Base-by-base conservation (phyloP, 2,329 filamentous ascomycete genomes). In the Diaporthe citriasiana region DNA sequence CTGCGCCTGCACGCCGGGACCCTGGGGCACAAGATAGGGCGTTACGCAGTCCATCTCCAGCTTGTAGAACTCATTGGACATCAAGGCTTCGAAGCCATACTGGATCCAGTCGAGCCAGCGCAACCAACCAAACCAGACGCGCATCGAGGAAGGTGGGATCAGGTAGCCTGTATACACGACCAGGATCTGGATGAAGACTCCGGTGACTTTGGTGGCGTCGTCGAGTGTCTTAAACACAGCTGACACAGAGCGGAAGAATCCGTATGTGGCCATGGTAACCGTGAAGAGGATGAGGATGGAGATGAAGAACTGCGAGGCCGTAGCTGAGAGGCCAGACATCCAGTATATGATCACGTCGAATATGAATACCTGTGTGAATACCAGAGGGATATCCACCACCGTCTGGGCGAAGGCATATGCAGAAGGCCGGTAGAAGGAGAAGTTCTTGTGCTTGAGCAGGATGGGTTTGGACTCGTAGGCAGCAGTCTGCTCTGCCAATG, bases 1-100 rank as follows among this genome's bases (percentile, higher is more conserved):
- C 17, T 71, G 45, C 19, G n/a, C 17, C 19, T 63, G 17, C 5
- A 45, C 45, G 2, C 83, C 83, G 0, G 85, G 82, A 0, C 89
- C 88, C 65, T 80, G 85, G 0, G 89, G 89, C 4, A 91, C 83
- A 8, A 91, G 80, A 74, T 88, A 89, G 38, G 75, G 76, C 3
- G 82, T 84, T 4, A 86, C 85, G 73, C 89, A 91, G 1, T 84
- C 82, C 25, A 91, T 86, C 2, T 78, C 84, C 78, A 92, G 83
- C 45, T 51, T 17, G 76, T 93, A 87, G 73, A 95, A 94, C 79
- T 95, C 93, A 77, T 95, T 95, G 0, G 91, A 85, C 78, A 94
- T 85, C 0, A 95, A 81, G 0, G 88, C 89, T 76, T 94, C 91
- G 73, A 94, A 95, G 0, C 87, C 91, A 73, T 94, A 94, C 0